A percentile compares a stretch with the other conserved stretches of the same genome.
These are phyloP conservation scores for Candida germanica DNA, from an alignment of 805 yeast species.

Conservation along the genomic window DNA sequence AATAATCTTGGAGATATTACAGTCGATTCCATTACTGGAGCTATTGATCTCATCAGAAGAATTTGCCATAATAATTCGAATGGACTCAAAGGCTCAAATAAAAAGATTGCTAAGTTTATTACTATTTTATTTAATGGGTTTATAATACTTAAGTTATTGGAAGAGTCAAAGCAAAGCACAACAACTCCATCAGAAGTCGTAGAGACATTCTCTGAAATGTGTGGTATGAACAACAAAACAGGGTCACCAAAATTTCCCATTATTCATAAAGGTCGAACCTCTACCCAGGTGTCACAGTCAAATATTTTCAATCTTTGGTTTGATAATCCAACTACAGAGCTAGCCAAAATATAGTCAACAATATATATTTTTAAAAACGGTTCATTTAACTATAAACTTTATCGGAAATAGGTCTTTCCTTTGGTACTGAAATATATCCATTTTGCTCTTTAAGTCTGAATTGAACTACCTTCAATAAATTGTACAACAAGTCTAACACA, in stretches of 20 bases:
- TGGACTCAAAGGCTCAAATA: conserved; percentile 4
- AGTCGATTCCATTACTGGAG: neutral
- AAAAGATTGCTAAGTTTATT: conserved; percentile 4
- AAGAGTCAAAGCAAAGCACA: no score
- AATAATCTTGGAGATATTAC: neutral
- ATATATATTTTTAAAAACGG: no score
- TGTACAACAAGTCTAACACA: conserved; percentile 52
- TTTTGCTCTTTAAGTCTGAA: conserved; percentile 54
- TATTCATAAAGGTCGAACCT: no score
- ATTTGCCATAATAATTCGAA: neutral
- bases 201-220: no score
- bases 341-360: no score
- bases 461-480: conserved; percentile 59
- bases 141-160: conserved; percentile 3
- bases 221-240: no score
- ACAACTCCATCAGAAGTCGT: no score
- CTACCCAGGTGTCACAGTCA: no score
- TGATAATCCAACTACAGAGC: no score
- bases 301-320: no score
- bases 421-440: conserved; percentile 29
- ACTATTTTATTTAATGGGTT: conserved; percentile 5
- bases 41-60: neutral
- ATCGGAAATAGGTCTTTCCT: conserved; percentile 11
- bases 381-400: neutral
- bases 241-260: no score